Conservation (phyloP, 495 filamentous ascomycete species). For the Penicillium lagena region DNA sequence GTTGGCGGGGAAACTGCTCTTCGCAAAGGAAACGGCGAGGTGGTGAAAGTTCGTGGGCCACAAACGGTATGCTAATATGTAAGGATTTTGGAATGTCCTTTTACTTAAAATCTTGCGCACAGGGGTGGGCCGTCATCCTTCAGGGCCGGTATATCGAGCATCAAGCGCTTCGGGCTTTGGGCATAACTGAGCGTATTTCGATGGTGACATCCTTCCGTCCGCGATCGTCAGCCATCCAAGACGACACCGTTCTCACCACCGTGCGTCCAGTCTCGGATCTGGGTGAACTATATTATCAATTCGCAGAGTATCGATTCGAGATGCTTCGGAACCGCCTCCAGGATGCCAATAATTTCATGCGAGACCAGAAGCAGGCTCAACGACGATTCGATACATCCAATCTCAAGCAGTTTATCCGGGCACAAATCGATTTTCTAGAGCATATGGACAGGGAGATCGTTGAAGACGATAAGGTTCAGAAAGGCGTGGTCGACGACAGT, state of each 20-base stretch:
- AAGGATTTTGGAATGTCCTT: no score
- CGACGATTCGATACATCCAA: no score
- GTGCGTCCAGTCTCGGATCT: conserved; percentile 59
- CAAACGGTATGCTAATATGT: no score
- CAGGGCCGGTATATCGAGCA: conserved; percentile 73
- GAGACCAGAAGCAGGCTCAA: no score
- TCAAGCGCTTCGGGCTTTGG: conserved; percentile 56
- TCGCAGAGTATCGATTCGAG: conserved; percentile 60
- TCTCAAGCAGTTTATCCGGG: no score
- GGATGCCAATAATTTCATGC: no score
- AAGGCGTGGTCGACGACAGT: no score
- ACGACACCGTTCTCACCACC: conserved; percentile 57
- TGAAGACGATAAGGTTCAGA: no score
- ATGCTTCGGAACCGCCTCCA: no score
- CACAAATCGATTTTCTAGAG: no score
- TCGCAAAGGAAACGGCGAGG: conserved; percentile 48
- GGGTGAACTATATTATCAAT: conserved; percentile 62
- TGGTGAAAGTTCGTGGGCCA: conserved; percentile 64
- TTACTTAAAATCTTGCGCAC: no score
- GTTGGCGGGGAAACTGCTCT: conserved; percentile 68
- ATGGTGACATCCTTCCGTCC: conserved; percentile 69
- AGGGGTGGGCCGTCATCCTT: conserved; percentile 63
- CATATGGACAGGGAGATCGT: no score
- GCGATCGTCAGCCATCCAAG: conserved; percentile 43
- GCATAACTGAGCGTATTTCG: conserved; percentile 59